Percentiles rank a stretch among this genome's conserved stretches.
Evolutionary conservation across 306 rosid species (phyloP).

Genomic region (Lablab purpureus): DNA sequence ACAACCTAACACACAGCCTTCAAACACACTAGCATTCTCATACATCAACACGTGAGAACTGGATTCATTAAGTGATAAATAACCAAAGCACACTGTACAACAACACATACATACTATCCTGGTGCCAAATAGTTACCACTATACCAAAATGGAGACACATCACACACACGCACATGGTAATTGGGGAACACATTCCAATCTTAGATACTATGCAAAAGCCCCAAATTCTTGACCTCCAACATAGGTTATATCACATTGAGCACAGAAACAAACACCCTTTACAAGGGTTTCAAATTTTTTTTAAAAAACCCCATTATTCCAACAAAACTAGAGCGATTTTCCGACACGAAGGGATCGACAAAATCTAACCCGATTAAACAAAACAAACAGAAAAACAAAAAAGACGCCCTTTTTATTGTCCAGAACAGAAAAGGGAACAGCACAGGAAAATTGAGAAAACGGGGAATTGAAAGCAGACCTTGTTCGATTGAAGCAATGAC

Average conservation of each 20-base stretch:
- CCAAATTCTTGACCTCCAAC: slow-evolving; percentile 52
- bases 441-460: slow-evolving; percentile 36
- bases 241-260: slow-evolving; percentile 47
- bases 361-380: slow-evolving; percentile 29
- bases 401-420: neutral
- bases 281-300: neutral
- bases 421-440: slow-evolving; percentile 3
- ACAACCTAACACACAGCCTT: slow-evolving; percentile 39
- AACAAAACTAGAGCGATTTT: slow-evolving; percentile 35
- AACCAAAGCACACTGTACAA: slow-evolving; percentile 38
- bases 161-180: slow-evolving; percentile 22
- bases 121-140: slow-evolving; percentile 23
- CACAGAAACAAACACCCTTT: slow-evolving; percentile 16
- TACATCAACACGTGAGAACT: slow-evolving; percentile 25
- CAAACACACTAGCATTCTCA: slow-evolving; percentile 7
- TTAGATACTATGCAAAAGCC: slow-evolving; percentile 52
- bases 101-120: neutral
- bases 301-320: slow-evolving; percentile 5
- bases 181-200: slow-evolving; percentile 47
- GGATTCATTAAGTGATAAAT: slow-evolving; percentile 36
- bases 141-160: slow-evolving; percentile 45
- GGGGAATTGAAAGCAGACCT: slow-evolving; percentile 47
- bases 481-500: slow-evolving; percentile 49
- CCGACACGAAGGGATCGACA: slow-evolving; percentile 43
- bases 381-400: neutral